Evolutionary conservation across 2,329 filamentous ascomycete genomes (phyloP).

Genomic region (Ophiosphaerella narmari): DNA sequence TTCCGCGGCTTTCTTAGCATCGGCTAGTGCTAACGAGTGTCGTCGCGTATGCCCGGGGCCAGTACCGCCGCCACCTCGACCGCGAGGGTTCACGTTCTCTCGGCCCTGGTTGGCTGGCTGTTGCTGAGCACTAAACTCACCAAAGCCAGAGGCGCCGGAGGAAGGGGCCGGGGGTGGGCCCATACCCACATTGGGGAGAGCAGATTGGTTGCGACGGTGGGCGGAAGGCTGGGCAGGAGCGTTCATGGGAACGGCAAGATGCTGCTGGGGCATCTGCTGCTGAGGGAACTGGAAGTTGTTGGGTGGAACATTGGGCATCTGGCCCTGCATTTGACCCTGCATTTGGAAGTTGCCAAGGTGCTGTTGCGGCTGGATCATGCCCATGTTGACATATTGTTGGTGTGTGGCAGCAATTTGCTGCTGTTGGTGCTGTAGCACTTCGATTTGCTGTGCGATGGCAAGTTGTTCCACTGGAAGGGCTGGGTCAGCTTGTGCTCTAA

Average conservation of each 20-base stretch:
- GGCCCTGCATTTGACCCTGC: conserved; percentile 71
- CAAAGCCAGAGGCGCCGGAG: conserved; percentile 83
- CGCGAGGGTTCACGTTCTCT: conserved; percentile 71
- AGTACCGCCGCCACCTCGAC: conserved; percentile 71
- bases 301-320: conserved; percentile 77
- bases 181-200: conserved; percentile 89
- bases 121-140: conserved; percentile 72
- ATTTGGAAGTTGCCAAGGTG: conserved; percentile 62
- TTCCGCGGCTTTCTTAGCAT: conserved; percentile 97
- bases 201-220: conserved; percentile 98
- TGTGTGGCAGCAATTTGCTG: conserved; percentile 96
- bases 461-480: conserved; percentile 82
- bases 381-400: conserved; percentile 97
- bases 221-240: conserved; percentile 77
- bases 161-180: conserved; percentile 91
- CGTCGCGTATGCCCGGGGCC: conserved; percentile 82
- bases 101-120: conserved; percentile 63
- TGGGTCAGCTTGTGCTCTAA: conserved; percentile 27
- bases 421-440: conserved; percentile 95
- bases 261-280: conserved; percentile 56
- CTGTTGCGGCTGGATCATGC: conserved; percentile 87
- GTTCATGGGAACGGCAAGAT: conserved; percentile 73
- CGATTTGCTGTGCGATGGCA: conserved; percentile 96
- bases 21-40: conserved; percentile 90
- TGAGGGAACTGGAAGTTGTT: conserved; percentile 87